Conservation (phyloP, 495 filamentous ascomycete species). For the Trichoderma reesei region DNA sequence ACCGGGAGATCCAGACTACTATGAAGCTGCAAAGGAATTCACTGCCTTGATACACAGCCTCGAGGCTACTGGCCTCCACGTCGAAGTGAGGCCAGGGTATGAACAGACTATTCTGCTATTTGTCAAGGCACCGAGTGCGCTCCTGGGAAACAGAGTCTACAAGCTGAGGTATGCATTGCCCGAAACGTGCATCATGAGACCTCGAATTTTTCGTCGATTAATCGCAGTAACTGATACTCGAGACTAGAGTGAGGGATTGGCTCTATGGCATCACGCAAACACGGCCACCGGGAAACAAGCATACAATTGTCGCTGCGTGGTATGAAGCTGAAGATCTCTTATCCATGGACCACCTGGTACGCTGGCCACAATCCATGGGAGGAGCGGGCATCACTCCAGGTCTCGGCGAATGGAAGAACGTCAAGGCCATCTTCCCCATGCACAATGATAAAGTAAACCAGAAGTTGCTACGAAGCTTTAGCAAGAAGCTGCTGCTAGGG, state of each 20-base stretch:
- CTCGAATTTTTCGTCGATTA: background rate
- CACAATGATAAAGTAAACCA: constrained; percentile 11
- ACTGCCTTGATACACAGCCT: background rate
- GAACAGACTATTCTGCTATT: background rate
- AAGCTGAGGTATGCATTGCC: background rate
- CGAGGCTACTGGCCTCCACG: background rate
- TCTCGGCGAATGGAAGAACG: constrained; percentile 12
- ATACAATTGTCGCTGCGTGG: constrained; percentile 9
- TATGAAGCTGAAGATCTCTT: constrained; percentile 12
- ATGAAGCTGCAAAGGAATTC: background rate
- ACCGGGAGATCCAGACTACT: background rate
- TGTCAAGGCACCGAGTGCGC: background rate
- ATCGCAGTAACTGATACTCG: background rate
- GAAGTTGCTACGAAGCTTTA: constrained; percentile 8
- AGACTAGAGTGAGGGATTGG: constrained; percentile 14
- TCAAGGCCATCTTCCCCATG: constrained; percentile 12
- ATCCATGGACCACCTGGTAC: constrained; percentile 11
- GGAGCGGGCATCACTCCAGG: constrained; percentile 13
- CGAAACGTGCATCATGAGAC: background rate
- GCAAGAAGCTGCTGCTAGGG: constrained; percentile 7
- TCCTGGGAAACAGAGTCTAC: constrained; percentile 3
- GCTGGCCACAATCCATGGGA: constrained; percentile 6
- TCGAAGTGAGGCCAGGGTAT: background rate
- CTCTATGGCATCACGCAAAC: constrained; percentile 3
- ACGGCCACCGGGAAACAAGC: constrained; percentile 1